A percentile compares a stretch with the other conserved stretches of the same genome.
Evolutionary conservation across 177 flowering plant genomes (phyloP).

Genomic region (Vitis hybrid): DNA sequence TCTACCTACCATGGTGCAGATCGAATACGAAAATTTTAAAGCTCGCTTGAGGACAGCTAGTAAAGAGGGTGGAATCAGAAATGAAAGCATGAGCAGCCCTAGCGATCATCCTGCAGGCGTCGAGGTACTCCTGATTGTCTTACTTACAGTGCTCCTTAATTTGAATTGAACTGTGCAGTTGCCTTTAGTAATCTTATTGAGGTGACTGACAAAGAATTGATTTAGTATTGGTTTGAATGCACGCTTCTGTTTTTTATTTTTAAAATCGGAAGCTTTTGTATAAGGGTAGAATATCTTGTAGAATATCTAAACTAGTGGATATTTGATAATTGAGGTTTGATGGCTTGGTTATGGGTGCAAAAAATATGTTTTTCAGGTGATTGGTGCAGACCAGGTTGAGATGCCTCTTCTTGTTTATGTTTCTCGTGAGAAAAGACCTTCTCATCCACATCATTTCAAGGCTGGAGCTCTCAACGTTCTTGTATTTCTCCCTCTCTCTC

Average conservation of each 20-base stretch:
- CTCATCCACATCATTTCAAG: slow-evolving; percentile 62
- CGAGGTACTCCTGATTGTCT: slow-evolving; percentile 14
- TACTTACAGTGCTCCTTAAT: too few species aligned
- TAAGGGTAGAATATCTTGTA: too few species aligned
- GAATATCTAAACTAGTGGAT: too few species aligned
- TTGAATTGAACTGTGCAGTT: too few species aligned
- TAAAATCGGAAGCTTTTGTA: too few species aligned
- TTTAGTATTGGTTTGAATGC: too few species aligned
- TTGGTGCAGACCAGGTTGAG: slow-evolving; percentile 10
- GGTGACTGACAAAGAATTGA: too few species aligned
- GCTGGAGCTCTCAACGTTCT: slow-evolving; percentile 77
- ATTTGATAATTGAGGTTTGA: too few species aligned
- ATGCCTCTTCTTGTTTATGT: slow-evolving; percentile 64
- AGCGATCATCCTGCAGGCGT: slow-evolving; percentile 19
- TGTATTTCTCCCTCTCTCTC: slow-evolving; percentile 26
- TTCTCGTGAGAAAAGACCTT: slow-evolving; percentile 57
- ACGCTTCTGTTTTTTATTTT: too few species aligned
- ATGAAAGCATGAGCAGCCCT: background rate
- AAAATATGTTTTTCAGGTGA: slow-evolving; percentile 22
- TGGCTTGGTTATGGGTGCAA: too few species aligned
- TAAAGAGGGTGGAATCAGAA: background rate
- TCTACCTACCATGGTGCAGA: slow-evolving; percentile 22
- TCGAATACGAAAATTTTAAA: slow-evolving; percentile 34
- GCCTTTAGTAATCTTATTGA: too few species aligned
- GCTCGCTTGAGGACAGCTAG: slow-evolving; percentile 18